Percentiles rank a stretch among this genome's conserved stretches.
These are phyloP conservation scores for Hericium alpestre DNA, from an alignment of 768 basidiomycete species.

Conservation along the genomic window DNA sequence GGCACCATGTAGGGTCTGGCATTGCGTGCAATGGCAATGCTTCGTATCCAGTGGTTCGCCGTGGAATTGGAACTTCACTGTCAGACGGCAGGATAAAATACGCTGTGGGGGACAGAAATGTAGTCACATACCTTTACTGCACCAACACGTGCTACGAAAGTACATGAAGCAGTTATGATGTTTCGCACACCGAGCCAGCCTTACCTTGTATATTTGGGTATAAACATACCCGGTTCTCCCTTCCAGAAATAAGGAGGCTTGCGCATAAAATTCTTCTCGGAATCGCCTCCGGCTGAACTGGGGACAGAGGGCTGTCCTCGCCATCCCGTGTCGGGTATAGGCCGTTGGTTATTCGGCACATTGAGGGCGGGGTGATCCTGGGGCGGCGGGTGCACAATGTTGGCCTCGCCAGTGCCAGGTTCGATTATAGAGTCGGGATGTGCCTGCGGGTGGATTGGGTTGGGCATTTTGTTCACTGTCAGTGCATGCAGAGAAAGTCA, in stretches of 20 bases:
- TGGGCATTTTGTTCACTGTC: too few species aligned
- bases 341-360: neutral
- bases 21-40: conserved; percentile 23
- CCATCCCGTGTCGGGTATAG: conserved; percentile 20
- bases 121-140: conserved; percentile 13
- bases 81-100: neutral
- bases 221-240: conserved; percentile 15
- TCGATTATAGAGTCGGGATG: too few species aligned
- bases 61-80: conserved; percentile 20
- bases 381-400: too few species aligned
- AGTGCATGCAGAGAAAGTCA: too few species aligned
- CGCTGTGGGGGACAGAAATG: neutral
- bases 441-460: too few species aligned
- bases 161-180: neutral
- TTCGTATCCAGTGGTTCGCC: conserved; percentile 24
- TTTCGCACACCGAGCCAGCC: neutral
- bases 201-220: conserved; percentile 16
- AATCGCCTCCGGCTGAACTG: conserved; percentile 16
- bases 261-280: conserved; percentile 19
- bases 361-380: too few species aligned
- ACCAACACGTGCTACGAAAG: conserved; percentile 20
- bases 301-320: conserved; percentile 13
- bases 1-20: conserved; percentile 21
- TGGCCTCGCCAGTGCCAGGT: too few species aligned
- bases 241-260: conserved; percentile 23